A percentile compares a stretch with the other conserved stretches of the same genome.
These are phyloP conservation scores for Myxozyma neglecta DNA, from an alignment of 805 yeast species.

Conservation along the genomic window DNA sequence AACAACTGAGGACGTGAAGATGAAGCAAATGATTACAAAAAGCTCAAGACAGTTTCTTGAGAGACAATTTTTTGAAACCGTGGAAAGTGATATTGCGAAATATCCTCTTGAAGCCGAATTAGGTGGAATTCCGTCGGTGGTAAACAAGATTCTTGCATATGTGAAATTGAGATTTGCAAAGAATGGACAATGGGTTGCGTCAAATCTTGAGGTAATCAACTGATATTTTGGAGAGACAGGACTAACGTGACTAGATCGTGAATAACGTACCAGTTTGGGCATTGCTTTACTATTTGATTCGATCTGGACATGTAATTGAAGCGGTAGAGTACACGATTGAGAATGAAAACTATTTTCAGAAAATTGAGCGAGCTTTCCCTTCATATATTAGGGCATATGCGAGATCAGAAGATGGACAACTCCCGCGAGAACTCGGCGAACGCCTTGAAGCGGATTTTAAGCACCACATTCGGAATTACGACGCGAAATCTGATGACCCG, in stretches of 20 bases:
- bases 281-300: conserved; percentile 72
- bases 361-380: conserved; percentile 82
- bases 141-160: conserved; percentile 69
- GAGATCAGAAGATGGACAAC: conserved; percentile 51
- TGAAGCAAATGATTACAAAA: conserved; percentile 49
- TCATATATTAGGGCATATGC: conserved; percentile 71
- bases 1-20: conserved; percentile 38
- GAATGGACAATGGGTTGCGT: conserved; percentile 51
- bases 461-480: conserved; percentile 68
- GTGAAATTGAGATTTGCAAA: conserved; percentile 49
- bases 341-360: conserved; percentile 71
- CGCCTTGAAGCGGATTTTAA: conserved; percentile 77
- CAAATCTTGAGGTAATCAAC: conserved; percentile 47
- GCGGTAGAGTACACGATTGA: conserved; percentile 68
- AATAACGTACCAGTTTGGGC: conserved; percentile 97
- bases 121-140: conserved; percentile 70
- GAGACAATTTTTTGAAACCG: conserved; percentile 70
- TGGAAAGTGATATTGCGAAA: conserved; percentile 63
- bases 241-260: conserved; percentile 44
- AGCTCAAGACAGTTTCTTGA: conserved; percentile 67
- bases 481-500: conserved; percentile 73
- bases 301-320: conserved; percentile 80
- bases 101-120: conserved; percentile 49
- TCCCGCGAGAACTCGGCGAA: conserved; percentile 67
- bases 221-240: not conserved